Evolutionary conservation across 1,284 basidiomycete genomes (phyloP).

Genomic region (Cutaneotrichosporon dermatis): DNA sequence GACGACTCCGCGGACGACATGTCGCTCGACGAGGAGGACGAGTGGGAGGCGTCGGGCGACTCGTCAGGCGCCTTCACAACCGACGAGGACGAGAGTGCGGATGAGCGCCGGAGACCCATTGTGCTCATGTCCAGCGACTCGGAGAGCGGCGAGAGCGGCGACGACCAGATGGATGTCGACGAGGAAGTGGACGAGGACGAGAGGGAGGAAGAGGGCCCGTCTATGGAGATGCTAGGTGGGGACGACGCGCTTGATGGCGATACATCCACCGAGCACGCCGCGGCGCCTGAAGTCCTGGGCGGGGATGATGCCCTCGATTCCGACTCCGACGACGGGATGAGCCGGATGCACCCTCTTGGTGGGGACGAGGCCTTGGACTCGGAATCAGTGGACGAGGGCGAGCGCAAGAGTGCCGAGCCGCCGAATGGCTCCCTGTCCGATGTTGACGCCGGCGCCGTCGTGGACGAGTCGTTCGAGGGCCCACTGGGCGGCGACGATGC

Average conservation of each 20-base stretch:
- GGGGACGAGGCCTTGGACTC: neutral
- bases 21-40: neutral
- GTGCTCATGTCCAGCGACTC: neutral
- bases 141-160: neutral
- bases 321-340: neutral
- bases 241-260: neutral
- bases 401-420: neutral
- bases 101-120: neutral
- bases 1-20: neutral
- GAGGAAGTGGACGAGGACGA: constrained; percentile 3
- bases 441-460: neutral
- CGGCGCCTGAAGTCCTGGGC: neutral
- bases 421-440: neutral
- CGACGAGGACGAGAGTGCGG: constrained; percentile 3
- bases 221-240: neutral
- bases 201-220: neutral
- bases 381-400: neutral
- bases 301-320: constrained; percentile 2
- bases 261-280: no score
- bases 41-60: constrained; percentile 1
- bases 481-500: neutral
- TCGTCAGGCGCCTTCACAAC: neutral
- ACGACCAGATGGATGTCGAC: neutral
- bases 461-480: neutral
- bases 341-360: neutral